phyloP scores from a whole-genome alignment of 139 green algal species.

The Desmodesmus armatus region DNA sequence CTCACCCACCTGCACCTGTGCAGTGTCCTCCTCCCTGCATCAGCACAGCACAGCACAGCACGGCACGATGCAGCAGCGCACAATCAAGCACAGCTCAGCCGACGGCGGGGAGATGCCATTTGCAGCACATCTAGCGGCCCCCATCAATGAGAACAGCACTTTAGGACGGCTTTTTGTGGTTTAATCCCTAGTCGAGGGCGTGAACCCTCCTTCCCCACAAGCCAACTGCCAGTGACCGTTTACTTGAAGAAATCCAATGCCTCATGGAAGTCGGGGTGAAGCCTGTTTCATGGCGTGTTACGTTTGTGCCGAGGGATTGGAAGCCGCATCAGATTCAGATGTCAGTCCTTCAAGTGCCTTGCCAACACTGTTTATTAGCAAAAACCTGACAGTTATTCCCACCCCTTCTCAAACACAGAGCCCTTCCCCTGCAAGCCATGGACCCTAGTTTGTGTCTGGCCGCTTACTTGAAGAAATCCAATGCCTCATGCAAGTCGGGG shows the following conservation, averaged over 20 bases:
- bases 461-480: slow-evolving; percentile 73
- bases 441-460: too few relatives aligned
- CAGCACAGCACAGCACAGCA: background rate
- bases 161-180: too few relatives aligned
- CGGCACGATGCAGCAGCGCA: background rate
- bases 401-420: slow-evolving; percentile 65
- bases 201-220: too few relatives aligned
- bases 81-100: background rate
- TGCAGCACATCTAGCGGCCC: too few relatives aligned
- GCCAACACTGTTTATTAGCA: too few relatives aligned
- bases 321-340: too few relatives aligned
- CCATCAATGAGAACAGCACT: too few relatives aligned
- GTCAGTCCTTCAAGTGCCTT: too few relatives aligned
- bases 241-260: slow-evolving; percentile 71
- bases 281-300: slow-evolving; percentile 66
- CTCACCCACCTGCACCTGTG: background rate
- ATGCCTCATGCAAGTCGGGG: slow-evolving; percentile 69
- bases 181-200: too few relatives aligned
- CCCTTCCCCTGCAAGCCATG: too few relatives aligned
- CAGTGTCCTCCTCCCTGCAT: background rate
- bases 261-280: slow-evolving; percentile 70
- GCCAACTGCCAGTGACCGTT: too few relatives aligned
- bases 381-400: slow-evolving; percentile 69
- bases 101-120: background rate
- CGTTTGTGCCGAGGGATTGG: slow-evolving; percentile 69